Evolutionary conservation across 345 rosid species (phyloP), one percentile per base, ranked within the genome.

Genomic region (Pistacia vera): DNA sequence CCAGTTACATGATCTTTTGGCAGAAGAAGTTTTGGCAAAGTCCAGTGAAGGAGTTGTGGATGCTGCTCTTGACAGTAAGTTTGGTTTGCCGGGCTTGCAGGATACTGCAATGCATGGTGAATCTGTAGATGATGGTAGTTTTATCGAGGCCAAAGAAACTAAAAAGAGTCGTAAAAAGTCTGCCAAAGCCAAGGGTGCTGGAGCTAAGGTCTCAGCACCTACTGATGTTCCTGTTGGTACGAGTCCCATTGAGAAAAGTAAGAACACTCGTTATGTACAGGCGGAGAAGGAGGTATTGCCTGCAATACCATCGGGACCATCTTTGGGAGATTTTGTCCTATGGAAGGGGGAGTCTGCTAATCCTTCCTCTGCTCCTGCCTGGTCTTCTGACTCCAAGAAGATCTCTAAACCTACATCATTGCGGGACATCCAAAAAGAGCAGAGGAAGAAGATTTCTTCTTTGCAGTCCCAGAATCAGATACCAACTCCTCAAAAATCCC

Each of bases 301-400:
- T 54, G 76, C 90, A 80, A 82, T 96, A 74, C 99, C 98, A 8
- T 88, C 94, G 9, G 98, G 99, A 17, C 98, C 95, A 73, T 94
- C 98, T 38, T 83, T 94, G 81, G 99, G 98, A 80, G 99, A 96
- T 86, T 96, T 93, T 87, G 98, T 96, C 74, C 81, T 88, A 16
- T 94, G 97, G 99, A 92, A 87, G 81, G 97, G 87, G 62, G 99
- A 89, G 72, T 55, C 89, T 56, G 78, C 75, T 9, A 86, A 79
- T 81, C 70, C 83, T 84, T 72, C 94, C 59, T 88, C 91, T 44
- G 87, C 92, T 63, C 93, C 90, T 48, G 99, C 97, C 60, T 96
- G 98, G 99, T 93, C 97, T 63, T 78, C 87, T 35, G 98, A 87
- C 33, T 80, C 94, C 8, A 88, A 86, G 76, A 95, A 90, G 80